phyloP scores from a whole-genome alignment of 2,329 filamentous ascomycete species.

The Rosellinia necatrix region DNA sequence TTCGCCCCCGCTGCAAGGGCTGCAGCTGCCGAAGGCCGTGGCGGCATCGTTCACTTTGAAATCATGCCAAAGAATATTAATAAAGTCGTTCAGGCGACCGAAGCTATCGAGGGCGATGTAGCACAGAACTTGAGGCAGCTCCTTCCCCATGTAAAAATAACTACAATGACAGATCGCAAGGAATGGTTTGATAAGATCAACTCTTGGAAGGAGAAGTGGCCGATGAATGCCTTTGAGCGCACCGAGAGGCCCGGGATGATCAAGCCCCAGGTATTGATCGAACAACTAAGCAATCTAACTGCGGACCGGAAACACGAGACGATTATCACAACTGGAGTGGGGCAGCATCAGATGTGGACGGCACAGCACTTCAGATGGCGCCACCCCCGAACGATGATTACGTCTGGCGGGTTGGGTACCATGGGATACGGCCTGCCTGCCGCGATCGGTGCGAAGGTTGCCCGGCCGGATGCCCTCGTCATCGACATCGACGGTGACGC shows the following conservation, averaged over 20 bases:
- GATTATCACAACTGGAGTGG: constrained; percentile 91
- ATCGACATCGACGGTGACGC: constrained; percentile 97
- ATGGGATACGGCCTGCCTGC: constrained; percentile 10
- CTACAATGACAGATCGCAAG: constrained; percentile 69
- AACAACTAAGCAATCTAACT: constrained; percentile 85
- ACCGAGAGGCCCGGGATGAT: constrained; percentile 94
- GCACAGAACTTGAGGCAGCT: constrained; percentile 9
- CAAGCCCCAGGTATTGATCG: constrained; percentile 92
- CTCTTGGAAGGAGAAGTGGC: constrained; percentile 91
- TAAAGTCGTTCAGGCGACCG: constrained; percentile 96
- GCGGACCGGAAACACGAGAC: constrained; percentile 78
- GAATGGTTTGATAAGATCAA: constrained; percentile 88
- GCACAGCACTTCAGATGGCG: constrained; percentile 79
- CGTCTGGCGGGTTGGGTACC: constrained; percentile 56
- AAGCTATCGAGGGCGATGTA: constrained; percentile 82
- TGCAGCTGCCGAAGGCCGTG: constrained; percentile 83
- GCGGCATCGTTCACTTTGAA: constrained; percentile 98
- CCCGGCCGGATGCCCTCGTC: constrained; percentile 80
- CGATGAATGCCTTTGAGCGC: constrained; percentile 79
- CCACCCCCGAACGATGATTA: constrained; percentile 82
- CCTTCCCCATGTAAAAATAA: constrained; percentile 36
- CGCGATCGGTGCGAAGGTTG: constrained; percentile 8
- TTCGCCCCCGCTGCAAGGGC: constrained; percentile 88
- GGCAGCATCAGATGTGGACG: constrained; percentile 99
- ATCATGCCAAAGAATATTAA: constrained; percentile 99